Percentiles rank a stretch among this genome's conserved stretches.
Evolutionary conservation across 495 filamentous ascomycete species (phyloP).

Genomic region (Staphylotrichum tortipilum): DNA sequence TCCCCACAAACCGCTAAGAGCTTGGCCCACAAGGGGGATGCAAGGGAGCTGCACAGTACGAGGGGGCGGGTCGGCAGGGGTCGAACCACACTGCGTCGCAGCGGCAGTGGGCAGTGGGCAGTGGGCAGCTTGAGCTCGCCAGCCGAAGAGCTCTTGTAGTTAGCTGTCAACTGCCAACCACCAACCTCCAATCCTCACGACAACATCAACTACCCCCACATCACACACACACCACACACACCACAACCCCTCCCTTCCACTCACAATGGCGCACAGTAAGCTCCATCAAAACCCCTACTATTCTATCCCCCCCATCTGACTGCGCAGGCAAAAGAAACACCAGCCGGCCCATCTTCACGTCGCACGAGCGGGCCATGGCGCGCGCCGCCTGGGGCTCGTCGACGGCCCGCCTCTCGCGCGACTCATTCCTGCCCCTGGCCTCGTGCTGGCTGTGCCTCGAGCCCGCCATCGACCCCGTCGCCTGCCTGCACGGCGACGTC

Average conservation of each 20-base stretch:
- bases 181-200: too few relatives aligned
- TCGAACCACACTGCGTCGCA: too few relatives aligned
- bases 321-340: slow-evolving; percentile 80
- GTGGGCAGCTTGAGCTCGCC: background rate
- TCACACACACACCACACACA: too few relatives aligned
- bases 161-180: too few relatives aligned
- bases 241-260: too few relatives aligned
- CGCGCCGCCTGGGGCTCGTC: slow-evolving; percentile 73
- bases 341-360: slow-evolving; percentile 90
- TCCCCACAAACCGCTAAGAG: slow-evolving; percentile 2
- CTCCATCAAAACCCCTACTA: background rate
- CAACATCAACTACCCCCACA: too few relatives aligned
- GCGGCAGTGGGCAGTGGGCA: too few relatives aligned
- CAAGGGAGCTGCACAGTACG: too few relatives aligned
- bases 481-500: slow-evolving; percentile 69
- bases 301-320: slow-evolving; percentile 14
- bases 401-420: slow-evolving; percentile 76
- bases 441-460: slow-evolving; percentile 85
- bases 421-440: slow-evolving; percentile 88
- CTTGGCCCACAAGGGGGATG: too few relatives aligned
- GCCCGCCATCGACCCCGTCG: slow-evolving; percentile 72
- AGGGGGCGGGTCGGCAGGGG: too few relatives aligned
- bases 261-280: slow-evolving; percentile 51
- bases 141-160: too few relatives aligned
- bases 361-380: slow-evolving; percentile 77